phyloP scores from a whole-genome alignment of 768 basidiomycete species.

The Thelephora aurantiotincta region DNA sequence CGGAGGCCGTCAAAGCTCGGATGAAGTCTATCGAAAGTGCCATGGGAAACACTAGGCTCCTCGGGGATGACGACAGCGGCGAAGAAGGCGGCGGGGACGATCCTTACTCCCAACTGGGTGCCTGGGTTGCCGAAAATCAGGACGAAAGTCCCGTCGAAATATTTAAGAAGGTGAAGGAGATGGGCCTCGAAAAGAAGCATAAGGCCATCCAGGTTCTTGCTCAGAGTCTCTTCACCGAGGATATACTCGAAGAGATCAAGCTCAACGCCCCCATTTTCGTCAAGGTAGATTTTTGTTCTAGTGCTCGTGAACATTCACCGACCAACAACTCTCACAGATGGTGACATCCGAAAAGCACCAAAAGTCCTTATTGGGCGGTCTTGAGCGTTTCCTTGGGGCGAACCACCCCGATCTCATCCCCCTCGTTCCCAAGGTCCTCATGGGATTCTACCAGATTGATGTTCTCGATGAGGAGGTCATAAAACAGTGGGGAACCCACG shows the following conservation, averaged over 20 bases:
- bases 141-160: conserved; percentile 48
- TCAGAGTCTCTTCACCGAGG: conserved; percentile 69
- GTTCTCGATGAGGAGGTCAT: conserved; percentile 86
- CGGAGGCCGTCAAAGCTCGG: conserved; percentile 78
- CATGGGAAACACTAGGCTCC: conserved; percentile 37
- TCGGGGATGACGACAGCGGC: conserved; percentile 80
- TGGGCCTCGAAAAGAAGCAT: conserved; percentile 92
- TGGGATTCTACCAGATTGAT: conserved; percentile 88
- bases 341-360: conserved; percentile 90
- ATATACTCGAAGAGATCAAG: conserved; percentile 50
- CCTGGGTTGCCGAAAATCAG: conserved; percentile 71
- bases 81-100: conserved; percentile 57
- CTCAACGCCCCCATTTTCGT: conserved; percentile 55
- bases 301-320: neutral
- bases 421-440: conserved; percentile 78
- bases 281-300: conserved; percentile 40
- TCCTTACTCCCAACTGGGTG: conserved; percentile 72
- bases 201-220: conserved; percentile 74
- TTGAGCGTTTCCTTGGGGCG: conserved; percentile 78
- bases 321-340: conserved; percentile 34
- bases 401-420: conserved; percentile 57
- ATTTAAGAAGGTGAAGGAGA: conserved; percentile 79
- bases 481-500: conserved; percentile 88
- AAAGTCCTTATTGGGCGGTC: conserved; percentile 84
- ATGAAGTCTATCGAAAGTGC: conserved; percentile 52